Evolutionary conservation across 495 filamentous ascomycete species (phyloP).

Genomic region (Tuber umbilicatum): DNA sequence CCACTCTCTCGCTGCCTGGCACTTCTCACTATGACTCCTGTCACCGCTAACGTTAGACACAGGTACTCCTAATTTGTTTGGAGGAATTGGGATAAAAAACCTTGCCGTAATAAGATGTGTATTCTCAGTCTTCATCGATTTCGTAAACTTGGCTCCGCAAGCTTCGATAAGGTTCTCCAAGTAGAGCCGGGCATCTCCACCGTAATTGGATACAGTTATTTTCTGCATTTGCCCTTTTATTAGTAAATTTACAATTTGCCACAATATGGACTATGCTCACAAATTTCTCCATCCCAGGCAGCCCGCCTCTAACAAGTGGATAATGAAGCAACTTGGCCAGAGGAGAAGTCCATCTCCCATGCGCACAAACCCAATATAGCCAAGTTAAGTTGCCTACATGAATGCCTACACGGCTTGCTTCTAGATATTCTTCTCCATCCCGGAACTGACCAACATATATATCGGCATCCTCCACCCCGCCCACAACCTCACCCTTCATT

Average conservation of each 20-base stretch:
- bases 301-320: slow-evolving; percentile 63
- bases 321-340: slow-evolving; percentile 79
- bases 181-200: slow-evolving; percentile 86
- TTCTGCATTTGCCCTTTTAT: slow-evolving; percentile 19
- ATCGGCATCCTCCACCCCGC: slow-evolving; percentile 62
- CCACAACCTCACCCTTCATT: slow-evolving; percentile 62
- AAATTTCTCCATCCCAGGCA: slow-evolving; percentile 70
- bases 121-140: slow-evolving; percentile 86
- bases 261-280: slow-evolving; percentile 30
- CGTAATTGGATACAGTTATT: slow-evolving; percentile 92
- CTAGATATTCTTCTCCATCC: slow-evolving; percentile 68
- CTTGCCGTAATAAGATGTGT: slow-evolving; percentile 86
- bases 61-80: background rate
- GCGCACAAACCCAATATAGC: slow-evolving; percentile 84
- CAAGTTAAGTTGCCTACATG: slow-evolving; percentile 87
- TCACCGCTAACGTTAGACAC: background rate
- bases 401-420: slow-evolving; percentile 65
- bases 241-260: slow-evolving; percentile 3
- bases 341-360: slow-evolving; percentile 80
- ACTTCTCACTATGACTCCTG: slow-evolving; percentile 81
- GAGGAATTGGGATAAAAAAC: slow-evolving; percentile 6
- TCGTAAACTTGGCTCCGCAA: slow-evolving; percentile 77
- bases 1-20: slow-evolving; percentile 84
- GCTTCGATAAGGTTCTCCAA: slow-evolving; percentile 84
- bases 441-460: slow-evolving; percentile 83